phyloP scores from a whole-genome alignment of 164 flowering plant species.

The Aristolochia californica region DNA sequence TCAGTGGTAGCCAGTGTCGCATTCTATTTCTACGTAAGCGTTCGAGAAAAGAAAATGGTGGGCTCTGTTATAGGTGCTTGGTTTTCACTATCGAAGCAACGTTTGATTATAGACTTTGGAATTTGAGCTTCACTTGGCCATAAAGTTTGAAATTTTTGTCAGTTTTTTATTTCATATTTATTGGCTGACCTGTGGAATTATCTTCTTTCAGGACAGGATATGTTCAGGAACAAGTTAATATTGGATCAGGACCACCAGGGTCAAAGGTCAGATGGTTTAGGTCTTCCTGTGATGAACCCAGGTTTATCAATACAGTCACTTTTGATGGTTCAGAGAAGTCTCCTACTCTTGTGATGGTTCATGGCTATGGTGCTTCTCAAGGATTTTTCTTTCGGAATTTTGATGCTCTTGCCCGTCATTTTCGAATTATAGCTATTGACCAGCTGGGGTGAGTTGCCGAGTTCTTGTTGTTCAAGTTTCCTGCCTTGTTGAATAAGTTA shows the following conservation, averaged over 20 bases:
- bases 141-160: background rate
- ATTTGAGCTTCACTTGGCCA: background rate
- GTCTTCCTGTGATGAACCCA: constrained; percentile 56
- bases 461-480: background rate
- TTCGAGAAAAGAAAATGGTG: too few species aligned
- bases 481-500: too few species aligned
- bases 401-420: constrained; percentile 74
- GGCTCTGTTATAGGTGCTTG: too few species aligned
- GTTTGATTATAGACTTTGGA: too few species aligned
- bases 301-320: constrained; percentile 85
- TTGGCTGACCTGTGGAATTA: background rate
- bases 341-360: constrained; percentile 94
- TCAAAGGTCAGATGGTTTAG: constrained; percentile 85
- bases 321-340: constrained; percentile 63
- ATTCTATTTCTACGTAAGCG: too few species aligned
- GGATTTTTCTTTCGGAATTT: constrained; percentile 93
- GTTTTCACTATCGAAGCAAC: too few species aligned
- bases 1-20: too few species aligned
- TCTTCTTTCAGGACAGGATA: constrained; percentile 59
- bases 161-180: background rate
- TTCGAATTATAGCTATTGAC: constrained; percentile 82
- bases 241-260: constrained; percentile 91
- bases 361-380: constrained; percentile 93
- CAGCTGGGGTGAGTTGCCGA: constrained; percentile 60
- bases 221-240: constrained; percentile 69